These are phyloP conservation scores for Kuraishia molischiana DNA, from an alignment of 805 yeast genomes.

Conservation along the genomic window DNA sequence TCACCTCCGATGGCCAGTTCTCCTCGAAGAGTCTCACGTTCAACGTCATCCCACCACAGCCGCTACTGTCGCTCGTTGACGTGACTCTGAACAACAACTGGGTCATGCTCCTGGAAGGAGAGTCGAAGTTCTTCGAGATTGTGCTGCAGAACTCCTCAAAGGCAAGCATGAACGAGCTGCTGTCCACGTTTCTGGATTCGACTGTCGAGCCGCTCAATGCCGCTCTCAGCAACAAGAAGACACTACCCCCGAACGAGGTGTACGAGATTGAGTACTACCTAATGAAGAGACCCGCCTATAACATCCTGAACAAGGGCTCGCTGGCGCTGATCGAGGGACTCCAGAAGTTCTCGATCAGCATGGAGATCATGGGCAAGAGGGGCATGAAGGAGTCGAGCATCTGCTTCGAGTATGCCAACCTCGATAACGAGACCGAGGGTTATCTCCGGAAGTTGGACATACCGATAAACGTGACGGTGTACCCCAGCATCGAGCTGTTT, in stretches of 20 bases:
- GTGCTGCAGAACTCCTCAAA: slow-evolving; percentile 47
- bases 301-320: slow-evolving; percentile 36
- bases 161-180: slow-evolving; percentile 44
- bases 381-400: slow-evolving; percentile 61
- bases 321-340: slow-evolving; percentile 29
- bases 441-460: slow-evolving; percentile 51
- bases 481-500: slow-evolving; percentile 64
- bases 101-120: slow-evolving; percentile 77
- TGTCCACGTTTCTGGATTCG: slow-evolving; percentile 63
- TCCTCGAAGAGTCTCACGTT: slow-evolving; percentile 18
- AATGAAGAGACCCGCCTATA: slow-evolving; percentile 46
- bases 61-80: slow-evolving; percentile 43
- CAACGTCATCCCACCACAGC: slow-evolving; percentile 41
- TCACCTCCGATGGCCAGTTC: slow-evolving; percentile 6
- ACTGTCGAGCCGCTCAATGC: slow-evolving; percentile 54
- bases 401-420: slow-evolving; percentile 53
- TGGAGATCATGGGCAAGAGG: slow-evolving; percentile 61
- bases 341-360: slow-evolving; percentile 31
- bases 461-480: slow-evolving; percentile 62
- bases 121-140: slow-evolving; percentile 39
- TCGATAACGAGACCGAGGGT: slow-evolving; percentile 9
- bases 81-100: slow-evolving; percentile 51
- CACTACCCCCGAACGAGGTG: slow-evolving; percentile 48
- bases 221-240: slow-evolving; percentile 34
- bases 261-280: slow-evolving; percentile 70